Base-by-base conservation (phyloP, 2,329 filamentous ascomycete genomes). In the Canariomyces notabilis region DNA sequence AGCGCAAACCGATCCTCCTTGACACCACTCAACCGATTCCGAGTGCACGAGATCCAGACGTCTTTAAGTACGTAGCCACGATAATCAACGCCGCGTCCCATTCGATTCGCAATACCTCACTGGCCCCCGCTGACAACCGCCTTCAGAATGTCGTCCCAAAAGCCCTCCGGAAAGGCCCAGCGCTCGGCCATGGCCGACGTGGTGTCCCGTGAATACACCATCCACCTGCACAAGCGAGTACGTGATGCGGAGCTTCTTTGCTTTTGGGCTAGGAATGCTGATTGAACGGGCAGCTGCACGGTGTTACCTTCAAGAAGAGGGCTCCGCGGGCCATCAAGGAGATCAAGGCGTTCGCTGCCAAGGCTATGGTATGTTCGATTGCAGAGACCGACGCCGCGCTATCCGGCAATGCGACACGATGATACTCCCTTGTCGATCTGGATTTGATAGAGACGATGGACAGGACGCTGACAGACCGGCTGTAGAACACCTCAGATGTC, bases 181-280 rank as follows among this genome's bases (percentile, higher is more conserved):
- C 88, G 90, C 71, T 95, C 89, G 75, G 94, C 94, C 79, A 95
- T 98, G 75, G 85, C 89, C 75, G 91, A 98, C 77, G 94, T 98
- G 71, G 91, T 98, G 74, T 85, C 93, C 67, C 89, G 93, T 82
- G 94, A 98, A 82, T 98, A 98, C 85, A 98, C 93, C 75, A 97
- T 98, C 79, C 91, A 98, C 83, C 79, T 98, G 66, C 93, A 98
- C 88, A 97, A 95, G 87, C 87, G 91, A 77, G 88, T 94, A 90
- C 72, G 86, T 86, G 72, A 51, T 49, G 46, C 49, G 44, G 34
- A 37, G 26, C 11, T 15, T 38, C 22, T 46, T n/a, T n/a, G n/a
- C n/a, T 22, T 23, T 40, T 48, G 49, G 53, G 57, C 41, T 38
- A 35, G 29, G 52, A 45, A 44, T 59, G 55, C 68, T 72, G 64